Conservation (phyloP, 257 asterid species). For the Schizonepeta tenuifolia region DNA sequence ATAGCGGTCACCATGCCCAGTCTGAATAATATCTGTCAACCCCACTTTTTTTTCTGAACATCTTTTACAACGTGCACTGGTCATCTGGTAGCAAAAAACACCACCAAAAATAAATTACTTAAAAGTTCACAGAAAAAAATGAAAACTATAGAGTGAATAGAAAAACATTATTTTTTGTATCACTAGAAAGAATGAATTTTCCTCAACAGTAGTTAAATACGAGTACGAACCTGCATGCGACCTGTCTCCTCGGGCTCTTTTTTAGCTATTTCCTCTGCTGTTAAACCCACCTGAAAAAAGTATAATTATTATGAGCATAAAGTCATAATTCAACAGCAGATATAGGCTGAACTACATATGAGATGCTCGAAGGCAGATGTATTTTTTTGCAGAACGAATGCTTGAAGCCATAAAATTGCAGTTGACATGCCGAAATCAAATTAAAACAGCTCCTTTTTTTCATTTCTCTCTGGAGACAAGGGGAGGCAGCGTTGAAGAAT, state of each 20-base stretch:
- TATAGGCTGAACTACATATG: conserved; percentile 10
- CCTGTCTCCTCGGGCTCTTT: conserved; percentile 76
- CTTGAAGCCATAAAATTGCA: conserved; percentile 10
- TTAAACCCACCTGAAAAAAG: conserved; percentile 74
- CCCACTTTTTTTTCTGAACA: conserved; percentile 76
- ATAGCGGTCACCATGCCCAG: conserved; percentile 79
- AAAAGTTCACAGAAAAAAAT: not conserved
- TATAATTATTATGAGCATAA: conserved; percentile 16
- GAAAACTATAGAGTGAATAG: not conserved
- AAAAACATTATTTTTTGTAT: not conserved
- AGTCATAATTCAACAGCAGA: conserved; percentile 11
- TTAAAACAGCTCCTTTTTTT: not conserved
- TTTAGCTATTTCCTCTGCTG: conserved; percentile 79
- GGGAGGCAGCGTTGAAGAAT: not conserved
- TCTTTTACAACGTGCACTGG: conserved; percentile 81
- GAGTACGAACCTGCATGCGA: conserved; percentile 59
- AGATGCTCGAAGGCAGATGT: conserved; percentile 5
- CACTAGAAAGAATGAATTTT: conserved; percentile 15
- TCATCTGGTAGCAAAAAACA: conserved; percentile 60
- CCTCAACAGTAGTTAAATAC: conserved; percentile 22
- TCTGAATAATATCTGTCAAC: conserved; percentile 65
- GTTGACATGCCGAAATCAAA: conserved; percentile 9
- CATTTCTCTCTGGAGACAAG: not conserved
- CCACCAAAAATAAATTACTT: not conserved
- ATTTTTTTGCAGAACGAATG: not conserved